These are phyloP conservation scores for Aegilops sharonensis DNA, from an alignment of 176 grass and related monocot genomes.

Conservation along the genomic window DNA sequence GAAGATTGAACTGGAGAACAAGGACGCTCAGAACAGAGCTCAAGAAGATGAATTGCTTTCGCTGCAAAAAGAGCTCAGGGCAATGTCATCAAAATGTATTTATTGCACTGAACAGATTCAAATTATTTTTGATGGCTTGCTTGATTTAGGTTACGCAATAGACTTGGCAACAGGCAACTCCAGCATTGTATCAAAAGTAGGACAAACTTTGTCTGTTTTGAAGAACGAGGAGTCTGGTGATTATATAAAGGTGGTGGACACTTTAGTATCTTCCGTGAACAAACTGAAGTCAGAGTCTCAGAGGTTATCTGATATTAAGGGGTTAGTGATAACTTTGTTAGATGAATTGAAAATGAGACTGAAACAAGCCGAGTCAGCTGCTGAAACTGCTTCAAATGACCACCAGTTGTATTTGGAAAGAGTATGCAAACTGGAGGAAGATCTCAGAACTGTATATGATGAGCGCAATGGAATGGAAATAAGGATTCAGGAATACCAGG, in stretches of 20 bases:
- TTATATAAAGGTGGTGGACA: slow-evolving; percentile 44
- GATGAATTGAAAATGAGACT: slow-evolving; percentile 57
- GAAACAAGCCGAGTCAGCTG: slow-evolving; percentile 57
- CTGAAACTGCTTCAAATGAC: slow-evolving; percentile 63
- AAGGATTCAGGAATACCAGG: slow-evolving; percentile 54
- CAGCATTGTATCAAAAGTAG: slow-evolving; percentile 28
- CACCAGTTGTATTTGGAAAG: slow-evolving; percentile 53
- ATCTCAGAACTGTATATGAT: slow-evolving; percentile 57
- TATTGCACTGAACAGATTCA: slow-evolving; percentile 53
- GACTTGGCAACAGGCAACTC: slow-evolving; percentile 39
- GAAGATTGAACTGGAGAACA: slow-evolving; percentile 66
- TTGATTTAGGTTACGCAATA: slow-evolving; percentile 41
- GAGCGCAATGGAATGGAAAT: slow-evolving; percentile 62
- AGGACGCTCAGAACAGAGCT: slow-evolving; percentile 49
- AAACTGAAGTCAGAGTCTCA: slow-evolving; percentile 41
- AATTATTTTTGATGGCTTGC: slow-evolving; percentile 35
- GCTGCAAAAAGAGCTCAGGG: slow-evolving; percentile 47
- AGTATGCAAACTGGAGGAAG: slow-evolving; percentile 60
- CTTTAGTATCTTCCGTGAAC: slow-evolving; percentile 42
- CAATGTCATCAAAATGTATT: slow-evolving; percentile 61
- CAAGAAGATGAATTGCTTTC: slow-evolving; percentile 63
- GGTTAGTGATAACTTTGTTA: slow-evolving; percentile 33
- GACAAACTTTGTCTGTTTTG: slow-evolving; percentile 34
- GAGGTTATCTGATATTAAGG: slow-evolving; percentile 39
- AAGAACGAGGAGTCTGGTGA: slow-evolving; percentile 38